Conservation (phyloP, 768 basidiomycete genomes). For the Termitomyces heimii region DNA sequence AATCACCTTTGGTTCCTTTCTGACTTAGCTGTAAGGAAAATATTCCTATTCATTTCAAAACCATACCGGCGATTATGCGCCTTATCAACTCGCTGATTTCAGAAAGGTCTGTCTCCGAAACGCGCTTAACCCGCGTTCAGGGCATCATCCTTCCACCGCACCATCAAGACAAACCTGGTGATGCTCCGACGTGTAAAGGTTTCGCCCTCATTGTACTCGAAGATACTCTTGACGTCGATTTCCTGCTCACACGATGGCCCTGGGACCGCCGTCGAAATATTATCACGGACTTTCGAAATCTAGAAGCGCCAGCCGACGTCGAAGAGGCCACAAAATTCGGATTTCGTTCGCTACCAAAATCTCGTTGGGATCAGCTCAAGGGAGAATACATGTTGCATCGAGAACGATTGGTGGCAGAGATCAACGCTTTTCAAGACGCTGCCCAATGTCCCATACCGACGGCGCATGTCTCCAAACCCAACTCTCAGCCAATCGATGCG, state of each 20-base stretch:
- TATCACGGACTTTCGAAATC: background rate
- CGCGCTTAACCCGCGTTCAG: slow-evolving; percentile 34
- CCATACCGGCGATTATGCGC: slow-evolving; percentile 40
- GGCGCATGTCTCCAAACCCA: background rate
- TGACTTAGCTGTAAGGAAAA: slow-evolving; percentile 48
- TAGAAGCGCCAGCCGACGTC: background rate
- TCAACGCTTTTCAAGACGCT: slow-evolving; percentile 28
- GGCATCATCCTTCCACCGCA: slow-evolving; percentile 54
- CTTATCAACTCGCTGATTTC: slow-evolving; percentile 35
- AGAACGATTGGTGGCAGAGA: slow-evolving; percentile 43
- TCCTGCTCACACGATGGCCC: slow-evolving; percentile 49
- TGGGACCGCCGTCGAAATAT: slow-evolving; percentile 36
- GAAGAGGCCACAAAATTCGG: slow-evolving; percentile 53
- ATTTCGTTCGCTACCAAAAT: slow-evolving; percentile 50
- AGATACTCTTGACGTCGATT: slow-evolving; percentile 28
- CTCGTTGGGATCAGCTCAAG: slow-evolving; percentile 57
- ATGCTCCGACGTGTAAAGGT: slow-evolving; percentile 59
- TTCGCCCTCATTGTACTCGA: slow-evolving; percentile 67
- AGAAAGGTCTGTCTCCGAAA: slow-evolving; percentile 3
- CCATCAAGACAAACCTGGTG: slow-evolving; percentile 52
- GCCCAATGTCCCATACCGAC: background rate
- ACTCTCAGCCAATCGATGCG: background rate
- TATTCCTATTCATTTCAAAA: slow-evolving; percentile 51
- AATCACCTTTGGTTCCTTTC: background rate
- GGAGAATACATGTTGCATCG: slow-evolving; percentile 68